Percentiles rank a stretch among this genome's conserved stretches.
Conservation (phyloP, 2,329 filamentous ascomycete genomes). For the Malbranchea zuffiana region DNA sequence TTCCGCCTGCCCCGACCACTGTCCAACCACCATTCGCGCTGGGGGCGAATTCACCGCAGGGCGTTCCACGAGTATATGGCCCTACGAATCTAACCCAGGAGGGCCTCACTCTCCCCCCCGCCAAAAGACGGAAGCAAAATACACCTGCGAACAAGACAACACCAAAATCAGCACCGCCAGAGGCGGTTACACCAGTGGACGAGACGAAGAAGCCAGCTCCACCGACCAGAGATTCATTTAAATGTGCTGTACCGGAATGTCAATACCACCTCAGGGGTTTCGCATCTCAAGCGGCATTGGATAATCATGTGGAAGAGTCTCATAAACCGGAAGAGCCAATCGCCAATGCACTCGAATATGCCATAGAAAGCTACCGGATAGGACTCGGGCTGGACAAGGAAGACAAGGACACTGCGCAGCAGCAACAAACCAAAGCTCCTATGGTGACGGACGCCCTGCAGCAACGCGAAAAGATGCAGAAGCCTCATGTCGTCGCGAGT, state of each 20-base stretch:
- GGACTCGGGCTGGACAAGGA: slow-evolving; percentile 41
- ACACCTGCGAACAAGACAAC: slow-evolving; percentile 24
- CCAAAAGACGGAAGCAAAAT: slow-evolving; percentile 47
- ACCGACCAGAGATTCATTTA: slow-evolving; percentile 39
- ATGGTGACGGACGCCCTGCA: slow-evolving; percentile 9
- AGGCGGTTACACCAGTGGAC: slow-evolving; percentile 24
- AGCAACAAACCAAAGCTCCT: slow-evolving; percentile 15
- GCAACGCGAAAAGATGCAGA: slow-evolving; percentile 9
- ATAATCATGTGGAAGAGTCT: slow-evolving; percentile 43
- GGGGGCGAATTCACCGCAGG: slow-evolving; percentile 44
- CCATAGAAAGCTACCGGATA: slow-evolving; percentile 42
- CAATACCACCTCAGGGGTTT: slow-evolving; percentile 46
- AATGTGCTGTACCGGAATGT: slow-evolving; percentile 44
- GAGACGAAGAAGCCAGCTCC: slow-evolving; percentile 32
- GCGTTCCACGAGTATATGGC: slow-evolving; percentile 47
- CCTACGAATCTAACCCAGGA: slow-evolving; percentile 43
- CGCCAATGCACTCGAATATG: slow-evolving; percentile 46
- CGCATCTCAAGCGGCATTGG: slow-evolving; percentile 42
- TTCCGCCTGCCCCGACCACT: slow-evolving; percentile 39
- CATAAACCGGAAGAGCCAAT: slow-evolving; percentile 42
- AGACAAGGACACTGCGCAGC: slow-evolving; percentile 23
- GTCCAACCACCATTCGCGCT: slow-evolving; percentile 44
- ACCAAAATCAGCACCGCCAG: slow-evolving; percentile 17
- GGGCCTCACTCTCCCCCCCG: slow-evolving; percentile 47
- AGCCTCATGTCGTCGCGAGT: slow-evolving; percentile 20